phyloP scores from a whole-genome alignment of 2,329 filamentous ascomycete species.

The Arthroderma sp. region DNA sequence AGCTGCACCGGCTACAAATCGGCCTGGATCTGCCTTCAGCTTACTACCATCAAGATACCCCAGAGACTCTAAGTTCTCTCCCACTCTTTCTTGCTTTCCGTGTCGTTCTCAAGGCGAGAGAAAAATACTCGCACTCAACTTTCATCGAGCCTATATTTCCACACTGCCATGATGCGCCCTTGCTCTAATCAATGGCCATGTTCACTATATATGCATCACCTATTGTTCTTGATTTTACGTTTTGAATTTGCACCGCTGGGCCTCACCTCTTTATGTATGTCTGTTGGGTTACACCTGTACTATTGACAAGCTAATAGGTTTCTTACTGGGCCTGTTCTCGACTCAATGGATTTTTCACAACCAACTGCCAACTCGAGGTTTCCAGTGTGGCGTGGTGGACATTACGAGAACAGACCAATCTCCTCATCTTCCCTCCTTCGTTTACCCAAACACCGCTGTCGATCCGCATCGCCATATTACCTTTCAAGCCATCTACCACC shows the following conservation, averaged over 20 bases:
- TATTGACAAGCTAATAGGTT: background rate
- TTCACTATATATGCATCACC: background rate
- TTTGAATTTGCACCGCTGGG: background rate
- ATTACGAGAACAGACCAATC: background rate
- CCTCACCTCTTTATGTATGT: background rate
- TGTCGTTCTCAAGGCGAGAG: too few species aligned
- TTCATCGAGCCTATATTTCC: too few species aligned
- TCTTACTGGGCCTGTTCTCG: background rate
- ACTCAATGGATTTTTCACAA: background rate
- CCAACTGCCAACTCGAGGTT: slow-evolving; percentile 1
- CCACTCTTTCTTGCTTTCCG: too few species aligned
- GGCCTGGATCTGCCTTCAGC: too few species aligned
- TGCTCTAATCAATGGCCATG: background rate
- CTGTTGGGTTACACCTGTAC: background rate
- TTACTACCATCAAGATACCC: too few species aligned
- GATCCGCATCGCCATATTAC: background rate
- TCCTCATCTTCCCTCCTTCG: background rate
- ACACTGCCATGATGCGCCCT: background rate
- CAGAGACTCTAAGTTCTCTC: too few species aligned
- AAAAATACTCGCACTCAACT: too few species aligned
- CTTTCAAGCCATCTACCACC: background rate
- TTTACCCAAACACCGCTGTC: background rate
- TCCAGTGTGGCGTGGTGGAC: slow-evolving; percentile 2
- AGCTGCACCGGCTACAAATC: background rate
- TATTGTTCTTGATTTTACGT: background rate